Base-by-base conservation (phyloP, 2,329 filamentous ascomycete genomes). In the Penicillium sp. region DNA sequence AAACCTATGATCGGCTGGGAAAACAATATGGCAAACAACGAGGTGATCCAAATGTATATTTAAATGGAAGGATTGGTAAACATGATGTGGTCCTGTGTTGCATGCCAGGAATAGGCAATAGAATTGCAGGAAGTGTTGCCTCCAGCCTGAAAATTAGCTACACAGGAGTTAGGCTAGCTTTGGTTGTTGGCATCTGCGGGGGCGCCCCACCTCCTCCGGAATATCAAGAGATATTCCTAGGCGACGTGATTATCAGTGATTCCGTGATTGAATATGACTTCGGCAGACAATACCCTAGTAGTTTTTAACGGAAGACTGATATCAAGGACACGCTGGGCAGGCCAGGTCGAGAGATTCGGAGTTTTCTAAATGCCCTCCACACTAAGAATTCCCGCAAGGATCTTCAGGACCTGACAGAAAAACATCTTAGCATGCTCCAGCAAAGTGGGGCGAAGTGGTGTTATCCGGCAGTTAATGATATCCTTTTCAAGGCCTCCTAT, bases 231-330 rank as follows among this genome's bases (percentile, higher is more conserved):
- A 45, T 56, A 29, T 30, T 56, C 26, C 53, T 56, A 30, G 53
- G 53, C 4, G 53, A 56, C 47, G 53, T 56, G n/a, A 31, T 56
- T 17, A 56, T 56, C 5, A 56, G 53, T 19, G 53, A 56, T 26
- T n/a, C 19, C 15, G 53, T 56, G 38, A 31, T 56, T 17, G 38
- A 56, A 19, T 56, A 56, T 31, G 41, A 56, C 26, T 56, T 56
- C 35, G 53, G 53, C 19, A 46, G 41, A 26, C 53, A 47, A 30
- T 47, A 56, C 21, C 41, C 53, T 31, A 21, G 29, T 26, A 35
- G 51, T 5, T 44, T 54, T 45, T 7, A 54, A 26, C 31, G 21
- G 35, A 54, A 54, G 19, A 54, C 17, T 6, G 23, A 26, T 45
- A n/a, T 54, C 19, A 54, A 45, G 19, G 51, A 54, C 6, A 54